These are phyloP conservation scores for Candida methanosorbosa DNA, from an alignment of 805 yeast genomes.

Conservation along the genomic window DNA sequence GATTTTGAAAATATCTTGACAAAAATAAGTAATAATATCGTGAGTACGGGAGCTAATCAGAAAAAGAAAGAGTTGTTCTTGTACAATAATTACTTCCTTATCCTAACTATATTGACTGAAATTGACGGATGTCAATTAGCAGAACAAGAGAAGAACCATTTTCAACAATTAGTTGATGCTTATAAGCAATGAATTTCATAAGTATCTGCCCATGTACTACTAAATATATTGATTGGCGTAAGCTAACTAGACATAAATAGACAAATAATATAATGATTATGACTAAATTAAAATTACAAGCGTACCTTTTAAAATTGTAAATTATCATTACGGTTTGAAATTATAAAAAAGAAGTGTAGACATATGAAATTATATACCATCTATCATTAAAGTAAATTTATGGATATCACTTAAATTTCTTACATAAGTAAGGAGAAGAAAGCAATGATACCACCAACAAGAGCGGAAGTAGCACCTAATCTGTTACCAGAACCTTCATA, in stretches of 20 bases:
- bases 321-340: too few species aligned
- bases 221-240: too few species aligned
- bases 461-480: neutral
- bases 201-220: too few species aligned
- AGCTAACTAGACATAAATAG: too few species aligned
- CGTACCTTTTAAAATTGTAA: too few species aligned
- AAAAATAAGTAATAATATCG: conserved; percentile 45
- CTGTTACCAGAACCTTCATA: neutral
- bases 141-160: conserved; percentile 10
- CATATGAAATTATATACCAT: too few species aligned
- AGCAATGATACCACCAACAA: neutral
- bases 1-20: conserved; percentile 78
- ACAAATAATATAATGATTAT: too few species aligned
- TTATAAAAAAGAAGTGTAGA: too few species aligned
- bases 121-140: conserved; percentile 16
- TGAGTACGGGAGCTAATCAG: conserved; percentile 25
- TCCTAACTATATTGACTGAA: conserved; percentile 43
- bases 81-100: conserved; percentile 60
- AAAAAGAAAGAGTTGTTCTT: conserved; percentile 60
- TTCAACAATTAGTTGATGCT: conserved; percentile 12
- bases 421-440: neutral
- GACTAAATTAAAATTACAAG: too few species aligned
- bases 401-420: too few species aligned
- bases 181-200: conserved; percentile 4
- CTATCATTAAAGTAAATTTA: too few species aligned